phyloP scores from a whole-genome alignment of 306 rosid species.

The Heteromeles arbutifolia region DNA sequence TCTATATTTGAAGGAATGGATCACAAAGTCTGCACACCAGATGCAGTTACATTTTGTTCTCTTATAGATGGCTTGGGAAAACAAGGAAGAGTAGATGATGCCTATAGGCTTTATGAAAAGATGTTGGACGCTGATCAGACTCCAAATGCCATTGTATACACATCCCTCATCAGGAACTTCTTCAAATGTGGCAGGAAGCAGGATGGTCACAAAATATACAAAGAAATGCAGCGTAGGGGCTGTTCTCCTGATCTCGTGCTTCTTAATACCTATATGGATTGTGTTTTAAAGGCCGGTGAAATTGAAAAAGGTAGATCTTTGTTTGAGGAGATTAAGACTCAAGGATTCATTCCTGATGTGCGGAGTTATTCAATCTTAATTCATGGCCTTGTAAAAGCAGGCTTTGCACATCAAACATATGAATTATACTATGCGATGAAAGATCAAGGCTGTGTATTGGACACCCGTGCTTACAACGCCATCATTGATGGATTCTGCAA shows the following conservation, averaged over 20 bases:
- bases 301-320: slow-evolving; percentile 71
- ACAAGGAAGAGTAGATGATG: slow-evolving; percentile 69
- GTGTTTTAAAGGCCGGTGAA: slow-evolving; percentile 83
- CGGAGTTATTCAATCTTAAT: slow-evolving; percentile 81
- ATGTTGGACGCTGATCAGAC: slow-evolving; percentile 68
- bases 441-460: slow-evolving; percentile 77
- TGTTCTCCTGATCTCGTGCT: slow-evolving; percentile 78
- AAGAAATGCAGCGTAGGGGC: slow-evolving; percentile 65
- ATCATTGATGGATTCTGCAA: slow-evolving; percentile 87
- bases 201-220: slow-evolving; percentile 94
- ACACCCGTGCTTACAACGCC: slow-evolving; percentile 73
- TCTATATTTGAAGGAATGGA: slow-evolving; percentile 78
- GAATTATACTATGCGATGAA: slow-evolving; percentile 71
- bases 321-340: slow-evolving; percentile 72
- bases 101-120: slow-evolving; percentile 82
- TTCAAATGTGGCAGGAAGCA: slow-evolving; percentile 83
- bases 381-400: slow-evolving; percentile 82
- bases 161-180: slow-evolving; percentile 76
- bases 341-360: slow-evolving; percentile 60
- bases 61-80: slow-evolving; percentile 92
- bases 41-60: slow-evolving; percentile 71
- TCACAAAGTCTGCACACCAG: slow-evolving; percentile 65
- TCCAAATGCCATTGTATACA: slow-evolving; percentile 65
- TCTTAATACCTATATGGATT: slow-evolving; percentile 89
- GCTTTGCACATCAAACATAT: slow-evolving; percentile 74